phyloP scores from a whole-genome alignment of 1,139 yeast species.

The Zygotorulaspora mrakii region DNA sequence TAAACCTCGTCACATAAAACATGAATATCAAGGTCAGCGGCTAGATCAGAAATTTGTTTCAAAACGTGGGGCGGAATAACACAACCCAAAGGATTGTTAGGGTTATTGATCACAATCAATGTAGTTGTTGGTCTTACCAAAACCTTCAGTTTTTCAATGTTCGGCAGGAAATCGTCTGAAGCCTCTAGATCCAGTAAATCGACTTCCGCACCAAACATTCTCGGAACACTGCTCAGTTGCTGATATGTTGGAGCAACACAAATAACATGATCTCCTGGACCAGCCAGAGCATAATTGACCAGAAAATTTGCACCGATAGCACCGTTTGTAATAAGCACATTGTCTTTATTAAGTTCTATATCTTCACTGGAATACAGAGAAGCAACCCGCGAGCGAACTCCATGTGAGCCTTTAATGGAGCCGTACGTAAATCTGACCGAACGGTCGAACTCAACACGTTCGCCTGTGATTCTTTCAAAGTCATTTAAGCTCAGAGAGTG shows the following conservation, averaged over 20 bases:
- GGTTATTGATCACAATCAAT: constrained; percentile 49
- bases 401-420: constrained; percentile 46
- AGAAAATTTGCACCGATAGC: constrained; percentile 59
- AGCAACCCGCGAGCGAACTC: constrained; percentile 41
- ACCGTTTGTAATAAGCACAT: constrained; percentile 50
- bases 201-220: constrained; percentile 47
- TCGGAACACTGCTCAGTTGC: constrained; percentile 50
- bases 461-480: constrained; percentile 37
- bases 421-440: constrained; percentile 45
- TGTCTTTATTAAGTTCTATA: constrained; percentile 11
- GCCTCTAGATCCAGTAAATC: constrained; percentile 38
- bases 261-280: constrained; percentile 48
- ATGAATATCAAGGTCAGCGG: constrained; percentile 39
- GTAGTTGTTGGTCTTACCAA: constrained; percentile 42
- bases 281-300: constrained; percentile 45
- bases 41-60: constrained; percentile 41
- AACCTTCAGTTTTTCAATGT: constrained; percentile 36
- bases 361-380: constrained; percentile 39
- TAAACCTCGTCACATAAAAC: constrained; percentile 55
- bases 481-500: constrained; percentile 45
- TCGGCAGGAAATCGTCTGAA: constrained; percentile 41
- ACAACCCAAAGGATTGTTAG: constrained; percentile 55
- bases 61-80: constrained; percentile 42
- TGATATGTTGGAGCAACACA: constrained; percentile 53
- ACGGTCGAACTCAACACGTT: constrained; percentile 28